Evolutionary conservation across 352 stramenopile species (phyloP).

Genomic region (Labyrinthula sp.): DNA sequence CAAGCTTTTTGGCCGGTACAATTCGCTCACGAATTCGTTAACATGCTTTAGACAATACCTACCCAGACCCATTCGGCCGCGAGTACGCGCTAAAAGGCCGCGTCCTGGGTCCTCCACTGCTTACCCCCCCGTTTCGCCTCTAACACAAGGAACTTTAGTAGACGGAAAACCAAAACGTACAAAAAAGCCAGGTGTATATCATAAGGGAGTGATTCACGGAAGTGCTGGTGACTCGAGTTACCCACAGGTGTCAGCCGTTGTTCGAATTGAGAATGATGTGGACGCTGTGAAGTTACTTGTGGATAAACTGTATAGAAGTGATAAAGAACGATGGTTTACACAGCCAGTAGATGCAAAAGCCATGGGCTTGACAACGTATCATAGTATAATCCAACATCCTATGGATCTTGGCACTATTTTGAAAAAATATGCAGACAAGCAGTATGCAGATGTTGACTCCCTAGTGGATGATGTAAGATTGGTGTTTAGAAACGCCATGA

Average conservation of each 20-base stretch:
- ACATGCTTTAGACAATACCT: too few relatives aligned
- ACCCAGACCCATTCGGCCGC: too few relatives aligned
- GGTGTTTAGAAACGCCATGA: conserved; percentile 65
- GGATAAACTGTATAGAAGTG: conserved; percentile 11
- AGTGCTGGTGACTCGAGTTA: conserved; percentile 5
- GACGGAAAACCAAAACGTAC: conserved; percentile 2
- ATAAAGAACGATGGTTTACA: conserved; percentile 31
- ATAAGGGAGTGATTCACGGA: neutral
- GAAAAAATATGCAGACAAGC: conserved; percentile 22
- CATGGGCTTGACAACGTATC: conserved; percentile 31
- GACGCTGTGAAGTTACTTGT: conserved; percentile 17
- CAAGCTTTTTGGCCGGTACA: too few relatives aligned
- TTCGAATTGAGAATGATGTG: conserved; percentile 3
- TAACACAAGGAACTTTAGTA: neutral
- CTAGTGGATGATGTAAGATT: conserved; percentile 34
- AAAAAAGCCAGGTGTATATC: neutral
- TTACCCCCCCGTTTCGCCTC: neutral
- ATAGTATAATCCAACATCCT: conserved; percentile 27
- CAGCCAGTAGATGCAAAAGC: conserved; percentile 30
- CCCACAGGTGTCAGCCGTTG: conserved; percentile 15
- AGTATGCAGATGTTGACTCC: conserved; percentile 19
- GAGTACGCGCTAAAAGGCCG: too few relatives aligned
- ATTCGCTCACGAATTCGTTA: too few relatives aligned
- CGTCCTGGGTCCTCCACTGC: too few relatives aligned
- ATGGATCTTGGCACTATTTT: conserved; percentile 34